These are phyloP conservation scores for Trichoderma koningii DNA, from an alignment of 2,329 filamentous ascomycete genomes.

Conservation along the genomic window DNA sequence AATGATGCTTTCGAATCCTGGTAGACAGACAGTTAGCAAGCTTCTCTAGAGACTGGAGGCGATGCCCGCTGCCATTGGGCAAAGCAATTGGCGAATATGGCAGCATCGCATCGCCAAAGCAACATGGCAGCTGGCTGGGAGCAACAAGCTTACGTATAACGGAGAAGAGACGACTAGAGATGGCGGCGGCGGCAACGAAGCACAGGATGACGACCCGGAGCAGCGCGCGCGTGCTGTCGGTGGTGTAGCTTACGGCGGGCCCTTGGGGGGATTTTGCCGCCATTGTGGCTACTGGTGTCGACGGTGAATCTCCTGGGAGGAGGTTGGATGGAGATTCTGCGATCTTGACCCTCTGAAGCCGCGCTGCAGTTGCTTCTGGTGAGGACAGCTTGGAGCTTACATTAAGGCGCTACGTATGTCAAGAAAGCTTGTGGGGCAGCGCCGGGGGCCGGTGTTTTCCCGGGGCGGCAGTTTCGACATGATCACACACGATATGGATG, in stretches of 20 bases:
- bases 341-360: slow-evolving; percentile 31
- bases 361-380: slow-evolving; percentile 30
- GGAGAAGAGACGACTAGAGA: slow-evolving; percentile 94
- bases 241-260: slow-evolving; percentile 73
- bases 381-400: slow-evolving; percentile 52
- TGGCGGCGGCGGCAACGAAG: slow-evolving; percentile 86
- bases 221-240: slow-evolving; percentile 79
- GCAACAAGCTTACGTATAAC: slow-evolving; percentile 77
- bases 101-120: slow-evolving; percentile 4
- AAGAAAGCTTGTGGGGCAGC: slow-evolving; percentile 23
- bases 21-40: slow-evolving; percentile 38
- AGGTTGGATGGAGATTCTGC: slow-evolving; percentile 40
- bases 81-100: background rate
- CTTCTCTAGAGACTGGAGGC: background rate
- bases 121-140: background rate
- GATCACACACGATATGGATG: background rate
- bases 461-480: background rate
- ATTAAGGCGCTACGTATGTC: slow-evolving; percentile 26
- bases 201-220: slow-evolving; percentile 86
- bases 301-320: slow-evolving; percentile 36
- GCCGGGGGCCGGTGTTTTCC: slow-evolving; percentile 28
- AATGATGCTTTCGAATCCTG: slow-evolving; percentile 98
- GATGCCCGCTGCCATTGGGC: slow-evolving; percentile 8
- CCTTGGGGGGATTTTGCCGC: slow-evolving; percentile 48
- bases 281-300: slow-evolving; percentile 46